A percentile compares a stretch with the other conserved stretches of the same genome.
Evolutionary conservation across 2,329 filamentous ascomycete species (phyloP).

Genomic region (Fusarium sp.): DNA sequence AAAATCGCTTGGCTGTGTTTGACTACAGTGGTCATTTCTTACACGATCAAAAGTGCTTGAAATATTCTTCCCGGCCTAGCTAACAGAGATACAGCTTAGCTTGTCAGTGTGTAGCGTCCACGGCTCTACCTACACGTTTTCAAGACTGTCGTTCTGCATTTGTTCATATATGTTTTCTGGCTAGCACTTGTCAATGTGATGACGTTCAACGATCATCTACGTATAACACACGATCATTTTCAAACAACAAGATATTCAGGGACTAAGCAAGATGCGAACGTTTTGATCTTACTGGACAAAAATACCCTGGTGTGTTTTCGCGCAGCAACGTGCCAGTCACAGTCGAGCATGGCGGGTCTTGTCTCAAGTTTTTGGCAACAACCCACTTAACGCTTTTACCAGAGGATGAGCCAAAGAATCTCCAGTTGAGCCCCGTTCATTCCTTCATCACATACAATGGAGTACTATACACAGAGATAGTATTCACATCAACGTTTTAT

Average conservation of each 20-base stretch:
- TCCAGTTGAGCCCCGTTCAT: slow-evolving; percentile 39
- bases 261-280: slow-evolving; percentile 14
- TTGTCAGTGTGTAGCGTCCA: slow-evolving; percentile 4
- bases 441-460: slow-evolving; percentile 16
- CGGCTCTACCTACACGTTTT: slow-evolving; percentile 7
- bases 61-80: slow-evolving; percentile 28
- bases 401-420: slow-evolving; percentile 33
- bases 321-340: slow-evolving; percentile 44
- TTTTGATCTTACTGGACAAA: slow-evolving; percentile 27
- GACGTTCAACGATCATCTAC: slow-evolving; percentile 13
- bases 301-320: slow-evolving; percentile 36
- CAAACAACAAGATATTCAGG: slow-evolving; percentile 12
- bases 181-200: neutral
- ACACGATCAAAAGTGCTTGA: slow-evolving; percentile 32
- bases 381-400: slow-evolving; percentile 42
- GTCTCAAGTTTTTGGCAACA: slow-evolving; percentile 48
- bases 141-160: neutral
- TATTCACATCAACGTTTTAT: slow-evolving; percentile 2
- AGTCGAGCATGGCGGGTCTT: slow-evolving; percentile 45
- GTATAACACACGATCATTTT: neutral
- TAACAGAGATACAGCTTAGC: slow-evolving; percentile 18
- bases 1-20: slow-evolving; percentile 41
- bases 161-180: slow-evolving; percentile 1
- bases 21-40: slow-evolving; percentile 32
- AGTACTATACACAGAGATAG: slow-evolving; percentile 11